Evolutionary conservation across 305 asterid genomes (phyloP), one percentile per base, ranked within the genome.

Genomic region (Plantago coronopus): DNA sequence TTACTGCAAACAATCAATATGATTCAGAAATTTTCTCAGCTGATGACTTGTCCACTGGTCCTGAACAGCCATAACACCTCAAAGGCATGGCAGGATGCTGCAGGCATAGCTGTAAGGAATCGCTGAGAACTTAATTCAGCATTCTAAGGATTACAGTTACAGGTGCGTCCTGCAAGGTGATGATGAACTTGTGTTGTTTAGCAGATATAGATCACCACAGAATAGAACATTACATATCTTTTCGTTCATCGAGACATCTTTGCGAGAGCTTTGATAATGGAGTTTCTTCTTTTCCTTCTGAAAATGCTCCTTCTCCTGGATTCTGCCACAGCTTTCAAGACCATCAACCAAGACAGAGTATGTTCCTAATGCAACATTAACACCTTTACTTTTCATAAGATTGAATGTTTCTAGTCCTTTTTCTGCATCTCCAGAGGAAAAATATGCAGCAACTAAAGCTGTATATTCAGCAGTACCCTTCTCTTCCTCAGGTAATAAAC

Each of bases 401-500:
- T 75, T 64, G 54, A 89, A 85, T 18, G 75, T 78, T 70, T 82
- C 86, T 42, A 89, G 72, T 45, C 79, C 97, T 68, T 65, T 78
- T 10, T 73, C 78, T 59, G 66, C 66, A 62, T 83, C 62, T 22
- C 95, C 89, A 16, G 75, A 80, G 42, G 76, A 67, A 65, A 93
- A 83, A 68, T 72, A 82, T 61, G 94, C 83, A 54, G 76, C 71
- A 0, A 87, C 75, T 29, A 89, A 20, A 48, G 95, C 91, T 48
- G 96, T 89, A 62, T 76, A 83, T n/a, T 84, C 85, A 69, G 96
- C 77, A 54, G 62, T 66, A 43, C 75, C 78, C 81, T 74, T 87
- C 76, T 89, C 84, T 60, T 79, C 74, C 16, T 59, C 76, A 22
- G 85, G 83, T 67, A 93, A 72, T 59, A 83, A 18, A 62, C 73